Conservation (phyloP, 257 asterid species). For the Lithospermum erythrorhizon region DNA sequence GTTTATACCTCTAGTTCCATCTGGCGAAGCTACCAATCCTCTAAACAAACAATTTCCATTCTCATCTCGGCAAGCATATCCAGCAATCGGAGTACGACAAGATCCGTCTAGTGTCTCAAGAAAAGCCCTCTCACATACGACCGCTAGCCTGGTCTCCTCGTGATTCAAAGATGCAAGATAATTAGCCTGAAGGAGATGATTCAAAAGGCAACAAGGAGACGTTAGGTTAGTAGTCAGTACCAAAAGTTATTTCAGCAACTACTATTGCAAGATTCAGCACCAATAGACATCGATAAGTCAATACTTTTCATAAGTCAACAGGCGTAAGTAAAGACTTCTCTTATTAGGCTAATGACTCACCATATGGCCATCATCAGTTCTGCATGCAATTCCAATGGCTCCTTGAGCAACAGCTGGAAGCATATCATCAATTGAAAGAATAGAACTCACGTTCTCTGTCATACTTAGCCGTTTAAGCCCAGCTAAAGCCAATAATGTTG, state of each 20-base stretch:
- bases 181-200: conserved; percentile 38
- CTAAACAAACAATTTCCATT: conserved; percentile 66
- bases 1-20: conserved; percentile 29
- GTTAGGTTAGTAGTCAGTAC: neutral
- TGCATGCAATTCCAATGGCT: conserved; percentile 91
- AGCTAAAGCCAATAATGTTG: conserved; percentile 83
- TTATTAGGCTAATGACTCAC: conserved; percentile 24
- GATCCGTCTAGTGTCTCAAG: conserved; percentile 75
- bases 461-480: conserved; percentile 83
- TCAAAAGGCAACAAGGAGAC: neutral
- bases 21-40: conserved; percentile 90
- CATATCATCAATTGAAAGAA: conserved; percentile 87
- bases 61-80: conserved; percentile 61
- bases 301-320: neutral
- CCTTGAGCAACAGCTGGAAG: conserved; percentile 99
- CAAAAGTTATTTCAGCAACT: neutral
- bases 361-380: conserved; percentile 75
- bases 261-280: neutral
- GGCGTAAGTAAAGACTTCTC: too few relatives aligned
- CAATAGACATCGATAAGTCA: neutral
- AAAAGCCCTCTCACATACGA: conserved; percentile 86
- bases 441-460: conserved; percentile 63
- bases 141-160: conserved; percentile 87
- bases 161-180: conserved; percentile 75
- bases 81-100: conserved; percentile 93